Evolutionary conservation across 169 alveolate species (phyloP).

Genomic region (Plasmodium coatneyi): DNA sequence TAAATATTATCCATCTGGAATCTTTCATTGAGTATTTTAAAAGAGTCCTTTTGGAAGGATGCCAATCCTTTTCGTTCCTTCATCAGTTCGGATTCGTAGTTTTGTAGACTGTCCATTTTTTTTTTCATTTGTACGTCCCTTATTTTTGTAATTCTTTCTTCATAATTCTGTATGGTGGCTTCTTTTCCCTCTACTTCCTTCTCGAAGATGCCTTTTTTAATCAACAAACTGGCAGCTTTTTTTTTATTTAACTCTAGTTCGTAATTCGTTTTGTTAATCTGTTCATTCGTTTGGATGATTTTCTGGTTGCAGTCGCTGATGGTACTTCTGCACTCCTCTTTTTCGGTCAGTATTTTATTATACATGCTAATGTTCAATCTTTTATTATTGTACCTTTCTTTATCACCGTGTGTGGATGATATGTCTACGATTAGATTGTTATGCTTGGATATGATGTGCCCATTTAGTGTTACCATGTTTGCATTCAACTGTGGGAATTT

Average conservation of each 20-base stretch:
- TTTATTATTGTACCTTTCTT: constrained; percentile 8
- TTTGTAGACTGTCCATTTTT: neutral
- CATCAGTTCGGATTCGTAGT: constrained; percentile 19
- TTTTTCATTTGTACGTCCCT: constrained; percentile 24
- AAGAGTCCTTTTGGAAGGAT: constrained; percentile 24
- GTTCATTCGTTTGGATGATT: constrained; percentile 32
- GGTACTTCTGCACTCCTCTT: constrained; percentile 28
- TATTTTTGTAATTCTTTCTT: constrained; percentile 30
- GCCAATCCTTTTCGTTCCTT: constrained; percentile 47
- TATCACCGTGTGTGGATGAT: constrained; percentile 4
- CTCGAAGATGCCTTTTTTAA: constrained; percentile 34
- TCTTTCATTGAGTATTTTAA: constrained; percentile 11
- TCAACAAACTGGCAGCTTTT: constrained; percentile 12
- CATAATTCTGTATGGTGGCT: constrained; percentile 1
- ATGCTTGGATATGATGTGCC: constrained; percentile 38
- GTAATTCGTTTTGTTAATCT: constrained; percentile 1
- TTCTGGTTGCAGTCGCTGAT: constrained; percentile 22
- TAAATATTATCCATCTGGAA: constrained; percentile 25
- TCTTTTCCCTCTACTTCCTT: constrained; percentile 36
- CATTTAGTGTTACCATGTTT: constrained; percentile 46
- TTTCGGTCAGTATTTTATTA: constrained; percentile 16
- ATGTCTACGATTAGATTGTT: constrained; percentile 58
- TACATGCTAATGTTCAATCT: constrained; percentile 31
- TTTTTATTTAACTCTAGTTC: constrained; percentile 49
- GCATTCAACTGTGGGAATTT: constrained; percentile 34